Evolutionary conservation across 1,139 yeast genomes (phyloP), one percentile per base, ranked within the genome.

Genomic region (Magnusiomyces sp.): DNA sequence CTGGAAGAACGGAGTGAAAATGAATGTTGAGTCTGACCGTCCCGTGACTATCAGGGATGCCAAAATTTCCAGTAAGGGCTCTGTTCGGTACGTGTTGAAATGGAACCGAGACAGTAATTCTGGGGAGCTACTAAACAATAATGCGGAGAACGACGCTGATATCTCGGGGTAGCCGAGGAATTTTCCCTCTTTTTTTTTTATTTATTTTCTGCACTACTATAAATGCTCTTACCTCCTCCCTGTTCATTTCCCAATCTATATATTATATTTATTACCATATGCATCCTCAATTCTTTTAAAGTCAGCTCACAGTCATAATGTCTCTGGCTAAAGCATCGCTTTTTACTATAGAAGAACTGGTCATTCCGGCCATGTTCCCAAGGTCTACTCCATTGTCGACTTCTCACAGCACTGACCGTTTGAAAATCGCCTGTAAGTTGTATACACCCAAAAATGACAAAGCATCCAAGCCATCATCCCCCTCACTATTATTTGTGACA

Each of bases 361-460:
- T 48, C 5, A 16, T 51, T 17, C 54, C 54, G 6, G 54, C 54
- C 11, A 34, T 49, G 16, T 46, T 27, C 29, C 54, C 54, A 10
- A 40, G 54, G n/a, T 41, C 46, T 9, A 40, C 54, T 3, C 45
- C 47, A 3, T 19, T 46, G 37, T 48, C 54, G 1, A 49, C 52
- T 3, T 16, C 41, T 27, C 16, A 17, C 13, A 45, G 50, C 11
- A 29, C 38, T 5, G 54, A 49, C 41, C 45, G 44, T 19, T 42
- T 51, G 10, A 46, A 46, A 2, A 11, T 51, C 7, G 50, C 42
- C 1, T 33, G 43, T 11, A 46, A 44, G 23, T 11, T 51, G 3
- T 51, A 49, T 41, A 37, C 36, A 4, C 32, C 48, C 1, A 34
- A 16, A 14, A 27, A 11, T 19, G 11, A 5, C 19, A 19, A 6